Conservation (phyloP, 1,139 yeast genomes). For the Taphrina flavorubra region DNA sequence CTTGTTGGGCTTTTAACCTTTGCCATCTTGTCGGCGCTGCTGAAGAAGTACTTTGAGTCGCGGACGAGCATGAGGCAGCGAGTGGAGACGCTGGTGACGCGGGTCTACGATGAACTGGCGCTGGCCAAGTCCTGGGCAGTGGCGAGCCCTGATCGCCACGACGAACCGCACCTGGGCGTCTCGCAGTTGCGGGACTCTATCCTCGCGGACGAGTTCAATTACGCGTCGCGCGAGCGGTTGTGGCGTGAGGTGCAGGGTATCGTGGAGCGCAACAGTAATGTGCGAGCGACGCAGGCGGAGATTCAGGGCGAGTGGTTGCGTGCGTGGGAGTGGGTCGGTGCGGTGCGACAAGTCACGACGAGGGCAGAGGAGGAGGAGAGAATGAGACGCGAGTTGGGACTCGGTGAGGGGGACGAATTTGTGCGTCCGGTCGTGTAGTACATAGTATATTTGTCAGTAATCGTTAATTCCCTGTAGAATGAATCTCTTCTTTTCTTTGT, state of each 20-base stretch:
- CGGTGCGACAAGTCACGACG: slow-evolving; percentile 21
- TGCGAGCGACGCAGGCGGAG: slow-evolving; percentile 67
- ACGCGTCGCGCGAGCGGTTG: slow-evolving; percentile 58
- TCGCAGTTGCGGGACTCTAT: slow-evolving; percentile 79
- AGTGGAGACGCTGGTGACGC: slow-evolving; percentile 27
- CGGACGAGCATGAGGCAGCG: slow-evolving; percentile 11
- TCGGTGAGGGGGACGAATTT: slow-evolving; percentile 29
- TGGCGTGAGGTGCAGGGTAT: slow-evolving; percentile 68
- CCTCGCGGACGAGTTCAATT: slow-evolving; percentile 56
- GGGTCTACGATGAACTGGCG: slow-evolving; percentile 31
- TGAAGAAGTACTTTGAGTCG: slow-evolving; percentile 32
- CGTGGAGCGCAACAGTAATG: slow-evolving; percentile 71
- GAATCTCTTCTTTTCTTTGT: not conserved
- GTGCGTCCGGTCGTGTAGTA: slow-evolving; percentile 31
- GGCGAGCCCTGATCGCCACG: slow-evolving; percentile 23
- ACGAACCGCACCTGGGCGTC: slow-evolving; percentile 48
- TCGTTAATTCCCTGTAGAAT: not conserved
- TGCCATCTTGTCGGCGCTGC: slow-evolving; percentile 2
- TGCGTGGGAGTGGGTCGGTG: slow-evolving; percentile 84
- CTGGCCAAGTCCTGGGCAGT: slow-evolving; percentile 23
- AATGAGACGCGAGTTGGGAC: slow-evolving; percentile 18
- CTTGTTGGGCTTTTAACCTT: slow-evolving; percentile 45
- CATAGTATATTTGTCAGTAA: not conserved
- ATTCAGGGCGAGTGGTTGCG: slow-evolving; percentile 84
- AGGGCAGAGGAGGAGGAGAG: slow-evolving; percentile 2